Conservation (phyloP, 2,329 filamentous ascomycete species). For the Exophiala sp. region DNA sequence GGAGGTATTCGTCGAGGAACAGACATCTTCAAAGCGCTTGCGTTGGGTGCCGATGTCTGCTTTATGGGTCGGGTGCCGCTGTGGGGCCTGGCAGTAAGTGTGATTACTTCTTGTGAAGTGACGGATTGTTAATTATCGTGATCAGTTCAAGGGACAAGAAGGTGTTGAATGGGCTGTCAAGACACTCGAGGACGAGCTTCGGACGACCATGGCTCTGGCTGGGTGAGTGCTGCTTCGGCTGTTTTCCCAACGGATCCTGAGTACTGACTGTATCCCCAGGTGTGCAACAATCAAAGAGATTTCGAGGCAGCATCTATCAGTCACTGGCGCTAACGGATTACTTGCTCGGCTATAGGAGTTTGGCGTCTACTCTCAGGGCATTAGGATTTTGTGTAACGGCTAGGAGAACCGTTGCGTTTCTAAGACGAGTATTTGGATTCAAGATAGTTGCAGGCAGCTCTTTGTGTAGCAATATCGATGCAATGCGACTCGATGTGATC, state of each 20-base stretch:
- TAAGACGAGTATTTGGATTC: no score
- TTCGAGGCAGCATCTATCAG: conserved; percentile 28
- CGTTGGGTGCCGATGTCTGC: conserved; percentile 33
- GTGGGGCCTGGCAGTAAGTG: conserved; percentile 33
- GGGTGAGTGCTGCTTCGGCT: conserved; percentile 27
- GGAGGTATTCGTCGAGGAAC: conserved; percentile 35
- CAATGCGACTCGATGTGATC: no score
- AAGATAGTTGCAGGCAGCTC: no score
- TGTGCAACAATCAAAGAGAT: conserved; percentile 32
- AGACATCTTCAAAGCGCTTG: conserved; percentile 37
- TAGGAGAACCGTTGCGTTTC: no score
- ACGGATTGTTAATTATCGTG: not conserved
- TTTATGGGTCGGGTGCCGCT: conserved; percentile 35
- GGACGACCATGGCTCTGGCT: conserved; percentile 34
- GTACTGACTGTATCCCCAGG: conserved; percentile 10
- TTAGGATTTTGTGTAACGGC: no score
- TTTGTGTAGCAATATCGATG: no score
- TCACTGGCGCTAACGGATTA: conserved; percentile 30
- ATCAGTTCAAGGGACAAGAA: conserved; percentile 31
- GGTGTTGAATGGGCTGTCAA: conserved; percentile 35
- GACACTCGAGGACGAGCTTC: conserved; percentile 34
- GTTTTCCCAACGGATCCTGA: not conserved
- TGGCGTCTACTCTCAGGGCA: no score
- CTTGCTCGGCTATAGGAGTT: conserved; percentile 5
- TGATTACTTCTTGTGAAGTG: not conserved